These are phyloP conservation scores for Fusarium siculi DNA, from an alignment of 2,329 filamentous ascomycete genomes.

Conservation along the genomic window DNA sequence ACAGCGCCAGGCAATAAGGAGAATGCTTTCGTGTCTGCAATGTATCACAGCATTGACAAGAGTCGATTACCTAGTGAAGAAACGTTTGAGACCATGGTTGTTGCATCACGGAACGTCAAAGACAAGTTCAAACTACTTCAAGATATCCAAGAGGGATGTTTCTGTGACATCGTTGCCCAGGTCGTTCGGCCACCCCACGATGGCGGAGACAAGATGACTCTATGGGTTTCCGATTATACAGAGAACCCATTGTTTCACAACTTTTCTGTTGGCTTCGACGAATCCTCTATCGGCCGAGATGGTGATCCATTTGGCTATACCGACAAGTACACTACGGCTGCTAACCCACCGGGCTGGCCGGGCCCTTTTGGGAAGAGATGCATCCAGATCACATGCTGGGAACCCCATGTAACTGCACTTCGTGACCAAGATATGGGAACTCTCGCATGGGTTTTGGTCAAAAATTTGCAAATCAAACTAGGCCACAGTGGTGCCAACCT, in stretches of 20 bases:
- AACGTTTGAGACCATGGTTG: slow-evolving; percentile 55
- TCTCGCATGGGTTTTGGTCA: slow-evolving; percentile 72
- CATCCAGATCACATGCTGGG: slow-evolving; percentile 77
- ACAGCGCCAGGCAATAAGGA: slow-evolving; percentile 44
- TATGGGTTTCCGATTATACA: slow-evolving; percentile 89
- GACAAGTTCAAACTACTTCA: slow-evolving; percentile 73
- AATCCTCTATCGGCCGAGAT: slow-evolving; percentile 52
- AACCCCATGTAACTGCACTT: slow-evolving; percentile 72
- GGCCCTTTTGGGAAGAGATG: slow-evolving; percentile 80
- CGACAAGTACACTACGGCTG: slow-evolving; percentile 38
- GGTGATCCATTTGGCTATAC: slow-evolving; percentile 69
- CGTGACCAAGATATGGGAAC: slow-evolving; percentile 60
- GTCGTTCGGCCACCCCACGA: slow-evolving; percentile 67
- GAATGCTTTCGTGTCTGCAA: slow-evolving; percentile 57
- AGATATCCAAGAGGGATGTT: slow-evolving; percentile 66
- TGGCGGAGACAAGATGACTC: slow-evolving; percentile 58
- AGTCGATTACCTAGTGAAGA: slow-evolving; percentile 53
- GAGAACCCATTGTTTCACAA: slow-evolving; percentile 72
- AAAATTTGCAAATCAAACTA: slow-evolving; percentile 77
- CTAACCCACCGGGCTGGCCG: slow-evolving; percentile 62
- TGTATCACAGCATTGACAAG: slow-evolving; percentile 60
- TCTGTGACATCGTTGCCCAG: slow-evolving; percentile 77
- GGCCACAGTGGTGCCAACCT: slow-evolving; percentile 64
- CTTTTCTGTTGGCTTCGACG: slow-evolving; percentile 49
- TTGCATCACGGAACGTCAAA: slow-evolving; percentile 56